Conservation (phyloP, 1,284 basidiomycete genomes). For the Ceratobasidium theobromae region DNA sequence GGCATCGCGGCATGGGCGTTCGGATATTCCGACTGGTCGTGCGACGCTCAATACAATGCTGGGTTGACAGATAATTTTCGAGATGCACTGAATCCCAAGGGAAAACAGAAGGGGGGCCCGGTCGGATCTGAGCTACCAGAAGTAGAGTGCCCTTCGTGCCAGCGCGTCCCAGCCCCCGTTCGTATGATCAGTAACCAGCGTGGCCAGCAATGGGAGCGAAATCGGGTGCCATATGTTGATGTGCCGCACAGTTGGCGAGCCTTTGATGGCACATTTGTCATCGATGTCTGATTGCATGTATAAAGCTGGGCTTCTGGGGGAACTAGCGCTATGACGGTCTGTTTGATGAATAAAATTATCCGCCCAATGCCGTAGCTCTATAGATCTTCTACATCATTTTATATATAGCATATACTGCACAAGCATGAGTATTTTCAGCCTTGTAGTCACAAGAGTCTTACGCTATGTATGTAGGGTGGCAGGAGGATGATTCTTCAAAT, state of each 20-base stretch:
- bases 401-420: too few relatives aligned
- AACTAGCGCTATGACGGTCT: too few relatives aligned
- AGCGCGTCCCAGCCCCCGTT: constrained; percentile 39
- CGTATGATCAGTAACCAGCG: constrained; percentile 46
- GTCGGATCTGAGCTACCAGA: background rate
- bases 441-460: too few relatives aligned
- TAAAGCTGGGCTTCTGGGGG: too few relatives aligned
- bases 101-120: background rate
- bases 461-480: too few relatives aligned
- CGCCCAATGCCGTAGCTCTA: too few relatives aligned
- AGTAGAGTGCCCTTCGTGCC: constrained; percentile 3
- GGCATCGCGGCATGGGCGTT: constrained; percentile 46
- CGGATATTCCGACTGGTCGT: constrained; percentile 49
- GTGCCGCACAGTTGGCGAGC: constrained; percentile 8
- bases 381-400: too few relatives aligned
- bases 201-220: constrained; percentile 36
- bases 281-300: constrained; percentile 17
- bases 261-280: constrained; percentile 8
- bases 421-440: too few relatives aligned
- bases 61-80: background rate
- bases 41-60: constrained; percentile 41
- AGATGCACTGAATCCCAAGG: background rate
- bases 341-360: too few relatives aligned
- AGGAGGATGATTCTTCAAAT: too few relatives aligned
- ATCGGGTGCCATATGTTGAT: constrained; percentile 5